Percentiles rank a stretch among this genome's conserved stretches.
Conservation (phyloP, 805 yeast genomes). For the Metschnikowia matae region DNA sequence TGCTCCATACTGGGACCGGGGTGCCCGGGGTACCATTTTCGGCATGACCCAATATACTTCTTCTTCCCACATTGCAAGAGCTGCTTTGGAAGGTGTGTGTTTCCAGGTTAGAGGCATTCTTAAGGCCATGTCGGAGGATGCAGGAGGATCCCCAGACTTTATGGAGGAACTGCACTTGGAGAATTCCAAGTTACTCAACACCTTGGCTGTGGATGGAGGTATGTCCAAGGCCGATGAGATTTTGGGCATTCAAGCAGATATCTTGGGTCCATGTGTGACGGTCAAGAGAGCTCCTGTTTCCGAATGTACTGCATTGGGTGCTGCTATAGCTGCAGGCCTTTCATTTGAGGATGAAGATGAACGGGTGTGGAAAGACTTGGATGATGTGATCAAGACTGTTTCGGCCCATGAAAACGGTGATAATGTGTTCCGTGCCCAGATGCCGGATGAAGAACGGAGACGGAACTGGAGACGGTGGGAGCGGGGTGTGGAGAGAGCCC, state of each 20-base stretch:
- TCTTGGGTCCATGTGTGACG: conserved; percentile 80
- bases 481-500: conserved; percentile 74
- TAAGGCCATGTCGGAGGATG: conserved; percentile 84
- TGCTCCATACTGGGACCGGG: conserved; percentile 95
- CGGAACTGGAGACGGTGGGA: conserved; percentile 76
- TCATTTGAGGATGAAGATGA: conserved; percentile 44
- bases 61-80: conserved; percentile 89
- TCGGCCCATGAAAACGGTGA: conserved; percentile 27
- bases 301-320: conserved; percentile 94
- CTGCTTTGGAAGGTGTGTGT: conserved; percentile 93
- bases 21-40: conserved; percentile 87
- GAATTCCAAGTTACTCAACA: conserved; percentile 42
- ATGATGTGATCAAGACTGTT: conserved; percentile 53
- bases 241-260: conserved; percentile 91
- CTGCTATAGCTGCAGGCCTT: conserved; percentile 93
- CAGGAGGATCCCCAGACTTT: conserved; percentile 59
- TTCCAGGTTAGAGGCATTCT: conserved; percentile 89
- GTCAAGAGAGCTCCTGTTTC: conserved; percentile 77
- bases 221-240: conserved; percentile 88
- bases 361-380: conserved; percentile 70
- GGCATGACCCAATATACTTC: conserved; percentile 92
- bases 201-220: conserved; percentile 88
- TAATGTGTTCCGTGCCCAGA: conserved; percentile 35
- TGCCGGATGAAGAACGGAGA: conserved; percentile 56
- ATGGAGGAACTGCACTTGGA: conserved; percentile 52